These are phyloP conservation scores for Podaxis sp. DNA, from an alignment of 768 basidiomycete species.

Conservation along the genomic window DNA sequence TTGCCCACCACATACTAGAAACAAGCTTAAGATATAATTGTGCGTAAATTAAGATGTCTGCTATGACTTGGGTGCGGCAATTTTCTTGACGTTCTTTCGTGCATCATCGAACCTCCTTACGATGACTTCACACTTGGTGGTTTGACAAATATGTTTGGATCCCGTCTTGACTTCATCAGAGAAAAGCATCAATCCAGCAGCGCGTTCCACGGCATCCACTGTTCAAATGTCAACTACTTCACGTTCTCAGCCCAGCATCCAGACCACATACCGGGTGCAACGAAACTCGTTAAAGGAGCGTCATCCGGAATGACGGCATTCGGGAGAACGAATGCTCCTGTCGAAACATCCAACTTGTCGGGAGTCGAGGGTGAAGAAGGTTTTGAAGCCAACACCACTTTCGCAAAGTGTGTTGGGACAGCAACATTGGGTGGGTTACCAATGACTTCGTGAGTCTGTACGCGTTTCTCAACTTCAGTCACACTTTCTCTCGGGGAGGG, in stretches of 20 bases:
- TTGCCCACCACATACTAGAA: background rate
- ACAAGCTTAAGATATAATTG: background rate
- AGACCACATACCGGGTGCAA: constrained; percentile 65
- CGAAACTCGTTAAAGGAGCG: constrained; percentile 73
- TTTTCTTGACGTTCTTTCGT: constrained; percentile 59
- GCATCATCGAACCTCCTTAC: constrained; percentile 91
- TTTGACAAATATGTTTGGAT: constrained; percentile 85
- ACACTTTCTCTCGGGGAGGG: background rate
- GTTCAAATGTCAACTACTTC: background rate
- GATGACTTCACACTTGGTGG: constrained; percentile 83
- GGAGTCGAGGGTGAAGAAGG: constrained; percentile 72
- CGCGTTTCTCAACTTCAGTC: background rate
- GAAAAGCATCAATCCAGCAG: constrained; percentile 85
- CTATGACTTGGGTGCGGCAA: constrained; percentile 44
- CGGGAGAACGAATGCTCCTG: constrained; percentile 94
- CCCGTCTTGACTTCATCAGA: constrained; percentile 69
- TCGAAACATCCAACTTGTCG: constrained; percentile 68
- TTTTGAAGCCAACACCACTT: constrained; percentile 80
- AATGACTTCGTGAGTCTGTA: constrained; percentile 90
- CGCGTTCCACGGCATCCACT: constrained; percentile 93
- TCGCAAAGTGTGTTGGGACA: constrained; percentile 98
- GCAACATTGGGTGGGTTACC: constrained; percentile 85
- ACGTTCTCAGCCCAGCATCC: background rate
- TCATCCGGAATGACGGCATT: constrained; percentile 91
- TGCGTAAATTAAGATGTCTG: background rate